Percentiles rank a stretch among this genome's conserved stretches.
Conservation (phyloP, 2,329 filamentous ascomycete species). For the Monosporascus sp. region DNA sequence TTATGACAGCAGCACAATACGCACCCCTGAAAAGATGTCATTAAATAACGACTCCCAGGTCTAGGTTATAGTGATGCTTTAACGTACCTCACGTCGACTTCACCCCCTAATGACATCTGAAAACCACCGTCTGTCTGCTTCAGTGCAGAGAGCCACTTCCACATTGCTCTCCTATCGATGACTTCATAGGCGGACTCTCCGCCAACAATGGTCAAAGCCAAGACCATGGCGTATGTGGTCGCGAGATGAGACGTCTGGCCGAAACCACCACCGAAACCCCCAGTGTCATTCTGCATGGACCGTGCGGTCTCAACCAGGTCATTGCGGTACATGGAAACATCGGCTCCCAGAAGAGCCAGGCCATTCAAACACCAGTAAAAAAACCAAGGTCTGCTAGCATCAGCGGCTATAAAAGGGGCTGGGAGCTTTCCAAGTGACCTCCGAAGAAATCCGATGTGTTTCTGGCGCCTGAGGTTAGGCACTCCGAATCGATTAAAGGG, state of each 20-base stretch:
- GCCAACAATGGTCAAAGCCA: slow-evolving; percentile 74
- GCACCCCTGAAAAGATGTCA: slow-evolving; percentile 58
- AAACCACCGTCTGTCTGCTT: slow-evolving; percentile 92
- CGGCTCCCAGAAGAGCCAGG: slow-evolving; percentile 70
- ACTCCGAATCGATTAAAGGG: slow-evolving; percentile 66
- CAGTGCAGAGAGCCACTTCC: slow-evolving; percentile 81
- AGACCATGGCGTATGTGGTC: slow-evolving; percentile 76
- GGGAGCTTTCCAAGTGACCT: slow-evolving; percentile 59
- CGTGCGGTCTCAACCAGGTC: slow-evolving; percentile 69
- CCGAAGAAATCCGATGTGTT: slow-evolving; percentile 58
- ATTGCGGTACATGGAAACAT: slow-evolving; percentile 61
- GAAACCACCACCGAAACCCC: slow-evolving; percentile 91
- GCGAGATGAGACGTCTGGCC: slow-evolving; percentile 87
- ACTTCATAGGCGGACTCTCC: slow-evolving; percentile 67
- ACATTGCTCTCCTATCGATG: slow-evolving; percentile 79
- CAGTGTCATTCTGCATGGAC: slow-evolving; percentile 74
- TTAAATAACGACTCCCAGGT: slow-evolving; percentile 8
- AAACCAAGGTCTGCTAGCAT: slow-evolving; percentile 89
- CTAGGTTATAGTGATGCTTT: slow-evolving; percentile 4
- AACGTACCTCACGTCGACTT: slow-evolving; percentile 81
- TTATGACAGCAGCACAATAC: slow-evolving; percentile 82
- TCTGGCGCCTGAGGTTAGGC: slow-evolving; percentile 63
- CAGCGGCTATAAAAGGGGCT: slow-evolving; percentile 63
- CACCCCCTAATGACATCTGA: slow-evolving; percentile 76
- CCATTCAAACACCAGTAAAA: slow-evolving; percentile 86